These are phyloP conservation scores for Magnaporthiopsis poae DNA, from an alignment of 2,329 filamentous ascomycete species.

Conservation along the genomic window DNA sequence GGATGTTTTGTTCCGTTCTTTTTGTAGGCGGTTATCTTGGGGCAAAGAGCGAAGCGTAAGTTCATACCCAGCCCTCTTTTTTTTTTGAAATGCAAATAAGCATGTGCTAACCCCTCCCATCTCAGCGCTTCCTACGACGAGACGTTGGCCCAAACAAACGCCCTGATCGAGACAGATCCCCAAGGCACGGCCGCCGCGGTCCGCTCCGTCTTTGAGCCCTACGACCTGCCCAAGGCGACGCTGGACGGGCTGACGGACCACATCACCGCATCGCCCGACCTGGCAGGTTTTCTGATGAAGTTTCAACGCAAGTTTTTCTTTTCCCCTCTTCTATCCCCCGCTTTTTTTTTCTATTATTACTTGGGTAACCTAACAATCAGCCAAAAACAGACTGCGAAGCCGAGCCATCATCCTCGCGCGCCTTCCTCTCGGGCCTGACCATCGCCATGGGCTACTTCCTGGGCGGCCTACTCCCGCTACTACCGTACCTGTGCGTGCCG, in stretches of 20 bases:
- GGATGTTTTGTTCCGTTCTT: neutral
- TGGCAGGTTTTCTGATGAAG: slow-evolving; percentile 45
- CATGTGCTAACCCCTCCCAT: neutral
- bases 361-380: neutral
- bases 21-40: slow-evolving; percentile 51
- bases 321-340: neutral
- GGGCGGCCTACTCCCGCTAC: slow-evolving; percentile 55
- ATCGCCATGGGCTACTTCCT: slow-evolving; percentile 58
- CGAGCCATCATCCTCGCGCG: slow-evolving; percentile 27
- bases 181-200: slow-evolving; percentile 29
- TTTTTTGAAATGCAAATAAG: neutral
- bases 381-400: slow-evolving; percentile 20
- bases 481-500: slow-evolving; percentile 53
- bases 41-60: slow-evolving; percentile 40
- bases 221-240: slow-evolving; percentile 29
- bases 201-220: slow-evolving; percentile 33
- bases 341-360: neutral
- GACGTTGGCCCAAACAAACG: slow-evolving; percentile 28
- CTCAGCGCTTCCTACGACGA: slow-evolving; percentile 36
- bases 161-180: slow-evolving; percentile 27
- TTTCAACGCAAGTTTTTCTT: slow-evolving; percentile 27
- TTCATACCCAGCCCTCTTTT: too few species aligned
- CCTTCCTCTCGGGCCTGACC: slow-evolving; percentile 48
- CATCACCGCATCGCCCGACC: slow-evolving; percentile 35
- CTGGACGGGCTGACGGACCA: slow-evolving; percentile 33